Evolutionary conservation across 2,329 filamentous ascomycete genomes (phyloP).

Genomic region (Hypomyces perniciosus): DNA sequence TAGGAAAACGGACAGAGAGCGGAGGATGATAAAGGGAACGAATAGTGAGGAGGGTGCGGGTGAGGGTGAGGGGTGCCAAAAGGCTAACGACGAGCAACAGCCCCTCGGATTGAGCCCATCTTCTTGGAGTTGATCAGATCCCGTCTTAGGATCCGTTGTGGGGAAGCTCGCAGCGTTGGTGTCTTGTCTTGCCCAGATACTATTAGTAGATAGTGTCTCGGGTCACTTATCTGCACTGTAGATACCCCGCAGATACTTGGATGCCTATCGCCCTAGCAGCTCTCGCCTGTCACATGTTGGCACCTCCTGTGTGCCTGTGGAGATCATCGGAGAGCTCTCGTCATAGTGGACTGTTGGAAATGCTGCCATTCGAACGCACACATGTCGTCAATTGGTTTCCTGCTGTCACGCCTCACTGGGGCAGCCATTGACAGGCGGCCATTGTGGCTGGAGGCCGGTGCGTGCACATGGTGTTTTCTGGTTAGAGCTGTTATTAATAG

Average conservation of each 20-base stretch:
- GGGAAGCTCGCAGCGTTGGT: conserved; percentile 6
- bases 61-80: conserved; percentile 9
- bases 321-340: no score
- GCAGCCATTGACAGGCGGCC: background rate
- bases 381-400: no score
- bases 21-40: background rate
- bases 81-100: conserved; percentile 4
- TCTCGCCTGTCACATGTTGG: background rate
- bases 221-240: conserved; percentile 4
- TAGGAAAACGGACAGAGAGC: background rate
- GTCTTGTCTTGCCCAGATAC: no score
- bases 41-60: background rate
- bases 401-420: background rate
- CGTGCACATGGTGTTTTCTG: no score
- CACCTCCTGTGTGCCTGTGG: background rate
- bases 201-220: conserved; percentile 4
- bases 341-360: no score
- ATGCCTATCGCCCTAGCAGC: background rate
- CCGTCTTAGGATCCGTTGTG: conserved; percentile 10
- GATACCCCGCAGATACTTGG: background rate
- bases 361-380: no score
- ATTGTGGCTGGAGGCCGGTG: background rate
- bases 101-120: conserved; percentile 12
- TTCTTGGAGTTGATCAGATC: conserved; percentile 12
- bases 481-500: background rate